Percentiles rank a stretch among this genome's conserved stretches.
Evolutionary conservation across 2,329 filamentous ascomycete genomes (phyloP).

Genomic region (Fusarium citri): DNA sequence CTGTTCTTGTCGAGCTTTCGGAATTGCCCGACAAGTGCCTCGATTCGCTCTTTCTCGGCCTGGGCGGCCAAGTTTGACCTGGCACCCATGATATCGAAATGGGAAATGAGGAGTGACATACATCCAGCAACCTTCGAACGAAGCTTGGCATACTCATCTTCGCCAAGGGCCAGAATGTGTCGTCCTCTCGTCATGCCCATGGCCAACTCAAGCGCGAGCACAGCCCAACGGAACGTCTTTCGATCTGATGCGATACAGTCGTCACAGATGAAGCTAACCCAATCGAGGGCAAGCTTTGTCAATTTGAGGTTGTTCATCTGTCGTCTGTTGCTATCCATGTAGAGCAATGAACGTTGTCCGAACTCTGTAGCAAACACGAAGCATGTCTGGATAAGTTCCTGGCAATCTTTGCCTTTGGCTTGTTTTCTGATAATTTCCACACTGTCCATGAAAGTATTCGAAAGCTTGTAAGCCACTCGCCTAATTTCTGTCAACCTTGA

Average conservation of each 20-base stretch:
- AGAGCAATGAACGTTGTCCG: constrained; percentile 90
- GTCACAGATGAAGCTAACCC: constrained; percentile 98
- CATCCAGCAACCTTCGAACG: constrained; percentile 93
- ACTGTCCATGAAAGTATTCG: constrained; percentile 98
- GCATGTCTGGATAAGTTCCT: constrained; percentile 96
- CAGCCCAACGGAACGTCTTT: constrained; percentile 97
- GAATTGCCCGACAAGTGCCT: constrained; percentile 81
- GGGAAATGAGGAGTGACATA: constrained; percentile 96
- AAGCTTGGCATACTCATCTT: constrained; percentile 85
- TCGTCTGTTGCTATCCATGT: constrained; percentile 94
- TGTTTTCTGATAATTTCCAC: constrained; percentile 93
- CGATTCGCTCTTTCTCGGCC: constrained; percentile 88
- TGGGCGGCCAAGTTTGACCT: constrained; percentile 93
- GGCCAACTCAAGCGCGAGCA: constrained; percentile 92
- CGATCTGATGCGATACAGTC: constrained; percentile 94
- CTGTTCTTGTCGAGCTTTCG: constrained; percentile 81
- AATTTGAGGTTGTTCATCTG: constrained; percentile 98
- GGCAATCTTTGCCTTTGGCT: constrained; percentile 84
- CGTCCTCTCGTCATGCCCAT: constrained; percentile 97
- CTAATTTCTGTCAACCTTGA: constrained; percentile 92
- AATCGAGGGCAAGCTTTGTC: constrained; percentile 92
- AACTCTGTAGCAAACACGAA: constrained; percentile 99
- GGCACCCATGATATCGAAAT: constrained; percentile 99
- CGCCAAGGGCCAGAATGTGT: constrained; percentile 90
- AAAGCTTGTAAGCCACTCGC: constrained; percentile 94